Percentiles rank a stretch among this genome's conserved stretches.
Conservation (phyloP, 306 rosid genomes). For the Trifolium pratense region DNA sequence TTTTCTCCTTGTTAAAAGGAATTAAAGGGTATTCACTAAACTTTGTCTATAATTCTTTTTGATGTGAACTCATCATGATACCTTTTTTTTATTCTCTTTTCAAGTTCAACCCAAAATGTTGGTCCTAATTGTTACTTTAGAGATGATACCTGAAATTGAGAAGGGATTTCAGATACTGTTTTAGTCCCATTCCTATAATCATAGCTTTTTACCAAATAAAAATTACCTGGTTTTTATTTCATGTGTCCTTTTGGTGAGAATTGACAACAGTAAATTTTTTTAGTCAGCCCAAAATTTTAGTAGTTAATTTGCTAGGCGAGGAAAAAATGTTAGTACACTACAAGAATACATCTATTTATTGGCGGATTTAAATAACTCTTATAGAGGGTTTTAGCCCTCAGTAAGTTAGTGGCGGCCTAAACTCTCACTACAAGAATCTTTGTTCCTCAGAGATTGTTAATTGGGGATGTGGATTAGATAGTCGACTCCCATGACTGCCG, state of each 20-base stretch:
- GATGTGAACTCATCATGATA: constrained; percentile 17
- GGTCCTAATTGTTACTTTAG: constrained; percentile 37
- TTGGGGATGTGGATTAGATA: too few relatives aligned
- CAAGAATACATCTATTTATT: too few relatives aligned
- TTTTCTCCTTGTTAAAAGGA: constrained; percentile 52
- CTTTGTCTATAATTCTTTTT: constrained; percentile 47
- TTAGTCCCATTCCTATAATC: constrained; percentile 47
- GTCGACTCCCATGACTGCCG: too few relatives aligned
- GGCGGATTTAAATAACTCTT: too few relatives aligned
- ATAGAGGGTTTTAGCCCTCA: too few relatives aligned
- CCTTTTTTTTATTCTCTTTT: constrained; percentile 40
- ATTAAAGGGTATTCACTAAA: constrained; percentile 40
- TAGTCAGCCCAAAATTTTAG: too few relatives aligned
- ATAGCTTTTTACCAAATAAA: constrained; percentile 41
- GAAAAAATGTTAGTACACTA: neutral
- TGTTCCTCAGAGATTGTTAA: too few relatives aligned
- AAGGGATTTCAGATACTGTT: constrained; percentile 54
- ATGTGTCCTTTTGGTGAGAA: constrained; percentile 33
- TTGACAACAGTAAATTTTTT: constrained; percentile 14
- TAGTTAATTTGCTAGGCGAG: neutral
- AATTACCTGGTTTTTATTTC: constrained; percentile 36
- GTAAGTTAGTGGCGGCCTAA: too few relatives aligned
- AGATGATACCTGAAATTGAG: constrained; percentile 47
- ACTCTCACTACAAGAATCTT: too few relatives aligned
- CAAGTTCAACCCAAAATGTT: constrained; percentile 38